Evolutionary conservation across 306 rosid genomes (phyloP).

Genomic region (Urtica urens): DNA sequence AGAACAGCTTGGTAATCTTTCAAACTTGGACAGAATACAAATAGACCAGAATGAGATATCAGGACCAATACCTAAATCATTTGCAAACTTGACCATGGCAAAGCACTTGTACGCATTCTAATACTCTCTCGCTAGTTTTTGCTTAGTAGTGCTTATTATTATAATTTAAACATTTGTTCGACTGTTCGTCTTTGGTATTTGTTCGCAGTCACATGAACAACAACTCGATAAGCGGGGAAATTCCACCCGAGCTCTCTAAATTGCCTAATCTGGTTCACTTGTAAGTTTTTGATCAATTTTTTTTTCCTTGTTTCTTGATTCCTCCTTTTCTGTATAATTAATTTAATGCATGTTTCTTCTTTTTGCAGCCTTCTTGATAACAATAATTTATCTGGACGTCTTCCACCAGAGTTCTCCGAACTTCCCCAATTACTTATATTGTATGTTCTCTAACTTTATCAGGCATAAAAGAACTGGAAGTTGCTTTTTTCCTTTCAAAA

Average conservation of each 20-base stretch:
- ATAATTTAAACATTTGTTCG: no score
- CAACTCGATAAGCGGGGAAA: conserved; percentile 36
- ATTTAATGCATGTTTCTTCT: background rate
- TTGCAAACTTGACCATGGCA: conserved; percentile 19
- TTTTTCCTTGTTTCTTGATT: background rate
- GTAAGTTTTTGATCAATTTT: conserved; percentile 20
- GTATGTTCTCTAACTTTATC: conserved; percentile 18
- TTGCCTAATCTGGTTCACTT: conserved; percentile 22
- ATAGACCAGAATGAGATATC: conserved; percentile 34
- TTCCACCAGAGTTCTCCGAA: conserved; percentile 31
- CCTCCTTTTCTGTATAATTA: background rate
- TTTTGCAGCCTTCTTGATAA: conserved; percentile 38
- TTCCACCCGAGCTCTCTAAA: conserved; percentile 30
- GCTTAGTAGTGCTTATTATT: background rate
- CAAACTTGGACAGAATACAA: conserved; percentile 29
- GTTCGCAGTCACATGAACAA: conserved; percentile 45
- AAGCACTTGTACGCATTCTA: conserved; percentile 30
- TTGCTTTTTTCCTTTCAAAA: background rate
- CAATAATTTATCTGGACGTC: conserved; percentile 32
- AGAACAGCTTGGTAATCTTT: conserved; percentile 37
- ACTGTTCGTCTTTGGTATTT: background rate
- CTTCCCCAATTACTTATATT: conserved; percentile 16
- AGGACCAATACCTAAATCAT: conserved; percentile 35
- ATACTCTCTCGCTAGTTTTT: background rate
- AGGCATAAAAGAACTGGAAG: background rate